Base-by-base conservation (phyloP, 148 eudicot genomes). In the Suaeda aralocaspica region DNA sequence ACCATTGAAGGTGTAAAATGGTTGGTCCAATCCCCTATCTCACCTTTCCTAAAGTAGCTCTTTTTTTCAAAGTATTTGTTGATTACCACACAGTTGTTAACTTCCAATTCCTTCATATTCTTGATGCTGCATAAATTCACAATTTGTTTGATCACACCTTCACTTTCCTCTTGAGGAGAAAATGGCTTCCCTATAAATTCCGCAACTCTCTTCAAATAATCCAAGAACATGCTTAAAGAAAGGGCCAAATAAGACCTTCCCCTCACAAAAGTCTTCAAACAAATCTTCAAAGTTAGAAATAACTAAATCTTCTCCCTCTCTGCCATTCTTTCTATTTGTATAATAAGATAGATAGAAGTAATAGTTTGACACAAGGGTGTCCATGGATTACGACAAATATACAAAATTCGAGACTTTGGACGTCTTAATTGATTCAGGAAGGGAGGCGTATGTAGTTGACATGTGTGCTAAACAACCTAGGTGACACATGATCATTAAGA, bases 211-310 rank as follows among this genome's bases (percentile, higher is more conserved):
- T 62, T 69, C 26, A 76, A 36, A 12, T 56, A 21, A 4, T 24
- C 58, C 78, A n/a, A 79, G 26, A 2, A 74, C 78, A 65, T 79
- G 78, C 13, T 79, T 75, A 74, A 72, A 70, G 31, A 46, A 67
- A 59, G 82, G 82, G 9, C 77, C 72, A 48, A 2, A 49, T 1
- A 44, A 2, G 21, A 45, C 57, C 34, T 19, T 61, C 41, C 73
- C 78, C 52, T 39, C 56, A 41, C 72, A 69, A 13, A 76, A 76
- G n/a, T 29, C 29, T 16, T 63, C 78, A 52, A 57, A 28, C n/a
- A 44, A 21, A 22, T 58, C 41, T 72, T 60, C 7, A 51, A 21
- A 4, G 21, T 51, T 19, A 25, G 55, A 51, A 25, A 1, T n/a
- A n/a, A n/a, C n/a, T 51, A 1, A 9, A 25, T 9, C 13, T 14